These are phyloP conservation scores for Teratosphaeria pseudoeucalypti DNA, from an alignment of 2,329 filamentous ascomycete genomes.

Conservation along the genomic window DNA sequence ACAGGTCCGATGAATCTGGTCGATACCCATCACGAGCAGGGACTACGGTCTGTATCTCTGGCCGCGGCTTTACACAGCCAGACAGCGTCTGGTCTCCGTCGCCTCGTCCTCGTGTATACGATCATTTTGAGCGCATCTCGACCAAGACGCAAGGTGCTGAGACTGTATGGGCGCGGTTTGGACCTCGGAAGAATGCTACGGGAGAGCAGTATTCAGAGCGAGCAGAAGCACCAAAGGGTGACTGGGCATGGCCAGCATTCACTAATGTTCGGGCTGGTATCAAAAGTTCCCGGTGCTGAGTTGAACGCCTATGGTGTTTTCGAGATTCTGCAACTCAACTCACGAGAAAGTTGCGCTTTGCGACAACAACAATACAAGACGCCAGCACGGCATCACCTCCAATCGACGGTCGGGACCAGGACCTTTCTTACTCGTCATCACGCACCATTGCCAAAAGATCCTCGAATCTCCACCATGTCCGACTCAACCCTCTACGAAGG, in stretches of 20 bases:
- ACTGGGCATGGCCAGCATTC: too few species aligned
- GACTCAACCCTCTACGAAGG: conserved; percentile 93
- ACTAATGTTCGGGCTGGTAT: neutral
- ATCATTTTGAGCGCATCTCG: neutral
- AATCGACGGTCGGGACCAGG: neutral
- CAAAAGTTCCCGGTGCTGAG: neutral
- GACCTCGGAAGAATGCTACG: neutral
- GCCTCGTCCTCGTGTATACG: neutral
- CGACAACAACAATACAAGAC: neutral
- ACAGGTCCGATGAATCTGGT: conserved; percentile 14
- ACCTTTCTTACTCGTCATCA: neutral
- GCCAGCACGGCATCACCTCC: neutral
- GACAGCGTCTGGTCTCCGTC: neutral
- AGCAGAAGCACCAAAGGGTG: too few species aligned
- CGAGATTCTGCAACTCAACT: neutral
- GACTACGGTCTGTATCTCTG: neutral
- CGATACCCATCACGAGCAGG: conserved; percentile 10
- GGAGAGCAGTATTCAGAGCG: too few species aligned
- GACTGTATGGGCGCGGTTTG: neutral
- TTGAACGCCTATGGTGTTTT: neutral
- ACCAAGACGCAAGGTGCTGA: neutral
- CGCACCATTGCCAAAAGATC: neutral
- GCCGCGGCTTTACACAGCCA: neutral
- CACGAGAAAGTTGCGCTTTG: neutral
- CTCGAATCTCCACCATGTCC: conserved; percentile 45